phyloP scores from a whole-genome alignment of 441 rosid genomes.

The Arabidopsis hybrid region DNA sequence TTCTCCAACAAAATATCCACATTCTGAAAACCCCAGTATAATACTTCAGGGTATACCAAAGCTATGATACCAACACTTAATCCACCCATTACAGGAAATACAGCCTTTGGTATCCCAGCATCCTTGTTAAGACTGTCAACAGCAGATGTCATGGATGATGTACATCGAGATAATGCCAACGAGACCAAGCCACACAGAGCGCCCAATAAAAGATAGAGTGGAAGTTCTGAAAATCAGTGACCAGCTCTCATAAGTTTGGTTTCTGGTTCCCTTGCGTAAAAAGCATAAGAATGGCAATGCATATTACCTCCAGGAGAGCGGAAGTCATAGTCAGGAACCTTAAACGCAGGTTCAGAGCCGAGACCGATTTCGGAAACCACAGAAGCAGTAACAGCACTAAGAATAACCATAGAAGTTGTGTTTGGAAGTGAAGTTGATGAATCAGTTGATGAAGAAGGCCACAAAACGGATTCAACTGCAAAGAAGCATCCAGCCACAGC shows the following conservation, averaged over 20 bases:
- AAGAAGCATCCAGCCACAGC: constrained; percentile 98
- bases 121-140: constrained; percentile 65
- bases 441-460: constrained; percentile 79
- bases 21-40: constrained; percentile 97
- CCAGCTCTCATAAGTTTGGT: constrained; percentile 21
- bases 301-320: constrained; percentile 83
- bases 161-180: constrained; percentile 74
- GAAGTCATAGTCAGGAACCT: constrained; percentile 92
- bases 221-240: constrained; percentile 73
- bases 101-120: constrained; percentile 72
- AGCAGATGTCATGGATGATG: constrained; percentile 64
- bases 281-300: background rate
- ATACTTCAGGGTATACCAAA: constrained; percentile 86
- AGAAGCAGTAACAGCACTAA: constrained; percentile 89
- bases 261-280: background rate
- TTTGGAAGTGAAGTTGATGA: constrained; percentile 70
- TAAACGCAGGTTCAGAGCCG: constrained; percentile 91
- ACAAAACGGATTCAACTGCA: constrained; percentile 89
- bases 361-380: constrained; percentile 90
- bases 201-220: constrained; percentile 87
- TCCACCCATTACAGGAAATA: constrained; percentile 79
- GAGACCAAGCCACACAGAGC: constrained; percentile 84
- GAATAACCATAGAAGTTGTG: constrained; percentile 90
- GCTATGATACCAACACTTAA: constrained; percentile 73
- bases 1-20: constrained; percentile 83